These are phyloP conservation scores for Pseudomonodictys pantanalensis DNA, from an alignment of 495 filamentous ascomycete species.

Conservation along the genomic window DNA sequence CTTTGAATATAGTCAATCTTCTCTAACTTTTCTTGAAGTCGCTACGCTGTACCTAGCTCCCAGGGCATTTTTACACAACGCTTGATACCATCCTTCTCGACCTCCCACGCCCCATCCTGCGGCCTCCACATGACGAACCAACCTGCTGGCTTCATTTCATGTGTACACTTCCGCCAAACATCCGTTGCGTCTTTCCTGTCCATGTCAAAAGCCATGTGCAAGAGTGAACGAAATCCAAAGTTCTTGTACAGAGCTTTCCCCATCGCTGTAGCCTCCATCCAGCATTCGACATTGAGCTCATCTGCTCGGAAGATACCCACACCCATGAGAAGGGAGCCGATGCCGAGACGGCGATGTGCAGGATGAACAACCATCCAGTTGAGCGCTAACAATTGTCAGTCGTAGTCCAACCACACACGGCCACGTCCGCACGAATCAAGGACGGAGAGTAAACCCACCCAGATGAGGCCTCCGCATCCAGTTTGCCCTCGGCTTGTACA, in stretches of 20 bases:
- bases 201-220: constrained; percentile 19
- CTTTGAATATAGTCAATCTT: neutral
- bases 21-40: neutral
- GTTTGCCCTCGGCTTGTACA: constrained; percentile 6
- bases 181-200: constrained; percentile 7
- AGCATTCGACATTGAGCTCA: constrained; percentile 8
- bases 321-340: constrained; percentile 24
- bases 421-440: no score
- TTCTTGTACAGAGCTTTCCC: constrained; percentile 26
- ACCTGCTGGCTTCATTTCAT: constrained; percentile 19
- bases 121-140: constrained; percentile 22
- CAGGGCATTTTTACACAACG: constrained; percentile 7
- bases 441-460: neutral
- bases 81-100: no score
- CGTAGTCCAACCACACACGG: no score
- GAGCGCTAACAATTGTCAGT: neutral
- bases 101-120: constrained; percentile 1
- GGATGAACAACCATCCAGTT: constrained; percentile 31
- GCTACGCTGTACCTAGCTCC: constrained; percentile 4
- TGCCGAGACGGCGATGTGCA: constrained; percentile 17
- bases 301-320: constrained; percentile 1
- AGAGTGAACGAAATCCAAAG: constrained; percentile 14
- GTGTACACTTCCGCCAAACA: constrained; percentile 15
- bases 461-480: constrained; percentile 24
- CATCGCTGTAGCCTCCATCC: constrained; percentile 21